Percentiles rank a stretch among this genome's conserved stretches.
phyloP scores from a whole-genome alignment of 257 asterid genomes.

The Salvia rosmarinus region DNA sequence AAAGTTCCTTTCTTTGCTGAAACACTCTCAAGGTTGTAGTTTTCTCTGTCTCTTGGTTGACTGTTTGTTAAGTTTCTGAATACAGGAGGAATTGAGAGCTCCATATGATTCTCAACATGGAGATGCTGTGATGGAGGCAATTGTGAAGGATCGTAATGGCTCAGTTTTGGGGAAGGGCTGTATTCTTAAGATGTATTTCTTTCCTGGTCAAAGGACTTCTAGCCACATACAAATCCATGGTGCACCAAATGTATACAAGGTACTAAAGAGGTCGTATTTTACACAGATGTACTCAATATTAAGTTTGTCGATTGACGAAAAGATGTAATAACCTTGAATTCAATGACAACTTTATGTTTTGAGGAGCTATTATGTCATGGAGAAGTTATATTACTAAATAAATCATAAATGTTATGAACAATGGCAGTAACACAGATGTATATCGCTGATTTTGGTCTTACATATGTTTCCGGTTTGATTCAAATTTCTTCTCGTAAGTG shows the following conservation, averaged over 20 bases:
- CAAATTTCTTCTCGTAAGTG: not conserved
- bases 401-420: slow-evolving; percentile 18
- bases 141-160: slow-evolving; percentile 93
- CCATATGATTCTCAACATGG: slow-evolving; percentile 98
- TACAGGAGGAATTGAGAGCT: slow-evolving; percentile 94
- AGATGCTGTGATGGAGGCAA: slow-evolving; percentile 99
- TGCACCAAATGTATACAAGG: slow-evolving; percentile 95
- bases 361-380: slow-evolving; percentile 4
- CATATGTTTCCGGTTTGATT: slow-evolving; percentile 14
- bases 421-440: slow-evolving; percentile 22
- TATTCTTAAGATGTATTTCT: slow-evolving; percentile 94
- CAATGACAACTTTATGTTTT: slow-evolving; percentile 7
- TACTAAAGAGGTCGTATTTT: slow-evolving; percentile 36
- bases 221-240: slow-evolving; percentile 91
- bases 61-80: slow-evolving; percentile 40
- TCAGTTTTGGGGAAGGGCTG: slow-evolving; percentile 97
- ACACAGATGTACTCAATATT: slow-evolving; percentile 14
- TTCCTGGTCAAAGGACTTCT: slow-evolving; percentile 98
- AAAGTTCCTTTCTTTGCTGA: slow-evolving; percentile 47
- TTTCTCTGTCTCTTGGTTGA: slow-evolving; percentile 42
- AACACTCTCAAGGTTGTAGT: slow-evolving; percentile 34
- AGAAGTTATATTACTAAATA: not conserved
- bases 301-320: slow-evolving; percentile 19
- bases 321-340: slow-evolving; percentile 21
- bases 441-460: slow-evolving; percentile 18